Evolutionary conservation across 1,284 basidiomycete species (phyloP).

Genomic region (Ceratobasidium sp.): DNA sequence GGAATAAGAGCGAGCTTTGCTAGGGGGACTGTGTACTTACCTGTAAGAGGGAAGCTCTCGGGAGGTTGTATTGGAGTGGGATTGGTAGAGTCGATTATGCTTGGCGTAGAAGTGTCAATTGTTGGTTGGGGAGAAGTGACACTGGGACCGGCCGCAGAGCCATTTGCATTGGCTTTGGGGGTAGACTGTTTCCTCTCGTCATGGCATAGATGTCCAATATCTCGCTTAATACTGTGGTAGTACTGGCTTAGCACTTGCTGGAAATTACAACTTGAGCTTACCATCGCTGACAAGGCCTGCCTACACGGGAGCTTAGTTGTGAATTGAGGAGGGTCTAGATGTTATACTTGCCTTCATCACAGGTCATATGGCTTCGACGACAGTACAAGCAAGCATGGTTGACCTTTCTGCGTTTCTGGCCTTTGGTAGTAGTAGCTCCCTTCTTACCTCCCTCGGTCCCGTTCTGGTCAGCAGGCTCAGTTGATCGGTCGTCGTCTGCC

Average conservation of each 20-base stretch:
- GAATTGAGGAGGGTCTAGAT: neutral
- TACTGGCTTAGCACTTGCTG: conserved; percentile 2
- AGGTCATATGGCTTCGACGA: conserved; percentile 88
- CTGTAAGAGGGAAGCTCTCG: conserved; percentile 15
- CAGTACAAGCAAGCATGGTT: conserved; percentile 95
- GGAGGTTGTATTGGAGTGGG: conserved; percentile 25
- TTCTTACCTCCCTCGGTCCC: conserved; percentile 24
- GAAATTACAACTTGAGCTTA: conserved; percentile 52
- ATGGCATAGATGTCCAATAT: conserved; percentile 89
- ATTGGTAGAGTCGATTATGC: conserved; percentile 23
- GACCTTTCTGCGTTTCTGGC: conserved; percentile 72
- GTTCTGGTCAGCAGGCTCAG: conserved; percentile 6
- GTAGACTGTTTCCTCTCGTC: conserved; percentile 71
- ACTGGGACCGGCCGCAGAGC: conserved; percentile 37
- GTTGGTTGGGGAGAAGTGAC: conserved; percentile 25
- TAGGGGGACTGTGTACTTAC: conserved; percentile 20
- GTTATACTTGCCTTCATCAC: conserved; percentile 68
- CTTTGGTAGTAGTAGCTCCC: conserved; percentile 20
- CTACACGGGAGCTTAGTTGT: conserved; percentile 26
- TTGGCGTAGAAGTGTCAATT: conserved; percentile 29
- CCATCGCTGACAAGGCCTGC: conserved; percentile 87
- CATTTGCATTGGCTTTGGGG: conserved; percentile 47
- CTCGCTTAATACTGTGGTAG: conserved; percentile 77
- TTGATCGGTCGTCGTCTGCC: conserved; percentile 6
- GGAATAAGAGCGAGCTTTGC: conserved; percentile 37